Evolutionary conservation across 1,139 yeast species (phyloP).

Genomic region (Sugiyamaella neomexicana): DNA sequence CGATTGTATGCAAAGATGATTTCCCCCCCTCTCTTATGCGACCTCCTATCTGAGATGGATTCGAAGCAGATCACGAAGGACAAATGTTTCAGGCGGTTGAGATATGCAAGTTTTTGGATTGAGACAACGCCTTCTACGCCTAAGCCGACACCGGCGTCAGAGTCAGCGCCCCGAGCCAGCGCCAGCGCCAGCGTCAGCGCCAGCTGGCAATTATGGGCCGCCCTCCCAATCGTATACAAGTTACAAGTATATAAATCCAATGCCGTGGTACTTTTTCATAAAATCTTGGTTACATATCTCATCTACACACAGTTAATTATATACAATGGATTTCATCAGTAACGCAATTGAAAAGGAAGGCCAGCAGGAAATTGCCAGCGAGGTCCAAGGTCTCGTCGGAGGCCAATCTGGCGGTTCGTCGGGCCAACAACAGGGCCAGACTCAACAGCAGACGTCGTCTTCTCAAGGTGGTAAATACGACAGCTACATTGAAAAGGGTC

Average conservation of each 20-base stretch:
- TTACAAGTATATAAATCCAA: no score
- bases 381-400: constrained; percentile 21
- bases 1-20: no score
- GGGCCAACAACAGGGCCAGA: constrained; percentile 19
- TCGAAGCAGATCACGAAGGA: no score
- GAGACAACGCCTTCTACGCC: no score
- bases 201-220: not conserved
- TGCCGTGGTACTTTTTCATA: no score
- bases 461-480: constrained; percentile 29
- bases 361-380: constrained; percentile 21
- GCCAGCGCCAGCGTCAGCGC: not conserved
- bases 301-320: no score
- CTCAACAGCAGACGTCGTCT: constrained; percentile 20
- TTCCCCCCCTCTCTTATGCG: no score
- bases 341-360: constrained; percentile 27
- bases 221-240: no score
- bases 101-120: not conserved
- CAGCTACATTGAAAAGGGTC: constrained; percentile 34
- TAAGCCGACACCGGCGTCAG: not conserved
- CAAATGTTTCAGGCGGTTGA: not conserved
- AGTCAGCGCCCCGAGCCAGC: not conserved
- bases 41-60: no score
- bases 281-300: no score
- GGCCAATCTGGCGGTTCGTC: constrained; percentile 16
- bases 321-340: constrained; percentile 30